Evolutionary conservation across 2,329 filamentous ascomycete species (phyloP), one percentile per base, ranked within the genome.

Genomic region (Colletotrichum tanaceti): DNA sequence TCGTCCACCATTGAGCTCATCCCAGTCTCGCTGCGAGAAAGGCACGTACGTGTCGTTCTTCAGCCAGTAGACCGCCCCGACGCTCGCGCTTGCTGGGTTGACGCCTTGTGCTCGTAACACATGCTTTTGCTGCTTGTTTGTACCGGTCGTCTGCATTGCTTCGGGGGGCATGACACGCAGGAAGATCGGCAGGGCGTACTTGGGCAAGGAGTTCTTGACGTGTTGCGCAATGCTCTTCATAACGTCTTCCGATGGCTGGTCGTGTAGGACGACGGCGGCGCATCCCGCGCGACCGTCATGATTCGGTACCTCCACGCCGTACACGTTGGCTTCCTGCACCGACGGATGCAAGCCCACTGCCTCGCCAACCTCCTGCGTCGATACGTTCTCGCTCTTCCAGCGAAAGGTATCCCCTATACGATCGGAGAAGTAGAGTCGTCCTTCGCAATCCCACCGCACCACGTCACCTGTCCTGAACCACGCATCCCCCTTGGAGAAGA

Each of bases 381-480:
- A 93, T 1, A 95, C 91, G 73, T 95, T 95, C 78, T 95, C 92
- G 58, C 89, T 90, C 81, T 96, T 93, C 91, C 91, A 93, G 57
- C 91, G 87, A 80, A 91, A 93, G 0, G 91, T 93, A 75, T 93
- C 91, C 63, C 91, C 91, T 70, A 93, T 90, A 55, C 91, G 89
- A 79, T 97, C 94, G 65, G 90, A 88, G 80, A 97, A 97, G 82
- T 86, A 96, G 77, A 90, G 87, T 3, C 90, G 84, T 5, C 93
- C 93, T 65, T 96, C 89, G 1, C 71, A 67, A 71, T 94, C 91
- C 80, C 86, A 87, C n/a, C 89, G 85, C 39, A 96, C 81, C 20
- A 96, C 85, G 74, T 97, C 94, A n/a, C 94, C 94, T 0, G 92
- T 91, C 28, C 93, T 89, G 83, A 94, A 97, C 84, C 89, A 97